phyloP scores from a whole-genome alignment of 2,329 filamentous ascomycete species.

The Xylaria sp. region DNA sequence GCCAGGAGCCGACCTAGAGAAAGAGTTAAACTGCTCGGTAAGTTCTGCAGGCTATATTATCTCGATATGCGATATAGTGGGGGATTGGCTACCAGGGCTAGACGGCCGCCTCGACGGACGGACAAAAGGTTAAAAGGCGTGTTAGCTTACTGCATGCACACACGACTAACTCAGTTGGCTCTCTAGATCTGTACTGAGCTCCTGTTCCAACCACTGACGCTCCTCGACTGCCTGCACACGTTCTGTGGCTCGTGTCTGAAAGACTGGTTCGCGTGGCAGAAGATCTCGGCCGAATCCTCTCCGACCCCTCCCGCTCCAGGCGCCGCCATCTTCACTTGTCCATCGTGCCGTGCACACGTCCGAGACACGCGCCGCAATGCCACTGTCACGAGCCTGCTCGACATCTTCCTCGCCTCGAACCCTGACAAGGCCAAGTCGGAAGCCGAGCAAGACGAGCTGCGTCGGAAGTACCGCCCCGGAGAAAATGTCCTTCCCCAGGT shows the following conservation, averaged over 20 bases:
- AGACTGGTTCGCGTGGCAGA: conserved; percentile 92
- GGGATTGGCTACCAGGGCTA: conserved; percentile 3
- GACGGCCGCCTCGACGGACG: neutral
- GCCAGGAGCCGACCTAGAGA: conserved; percentile 78
- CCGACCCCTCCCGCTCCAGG: conserved; percentile 61
- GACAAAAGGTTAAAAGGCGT: neutral
- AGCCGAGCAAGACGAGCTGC: conserved; percentile 80
- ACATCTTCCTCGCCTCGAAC: conserved; percentile 85
- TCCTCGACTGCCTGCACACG: conserved; percentile 93
- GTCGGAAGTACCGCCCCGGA: conserved; percentile 79
- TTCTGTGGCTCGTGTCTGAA: conserved; percentile 96
- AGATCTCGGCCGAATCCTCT: conserved; percentile 63
- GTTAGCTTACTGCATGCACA: neutral
- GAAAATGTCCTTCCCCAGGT: conserved; percentile 80
- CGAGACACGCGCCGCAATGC: conserved; percentile 91
- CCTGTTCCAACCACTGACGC: conserved; percentile 87
- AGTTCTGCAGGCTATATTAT: conserved; percentile 53
- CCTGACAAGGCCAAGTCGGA: conserved; percentile 76
- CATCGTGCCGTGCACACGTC: conserved; percentile 87
- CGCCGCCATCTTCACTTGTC: conserved; percentile 79
- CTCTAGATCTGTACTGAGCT: conserved; percentile 94
- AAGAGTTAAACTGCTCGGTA: conserved; percentile 94
- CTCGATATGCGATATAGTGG: conserved; percentile 31
- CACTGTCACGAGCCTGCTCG: conserved; percentile 86
- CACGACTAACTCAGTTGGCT: conserved; percentile 18